Conservation (phyloP, 148 eudicot species). For the Camellia japonica region DNA sequence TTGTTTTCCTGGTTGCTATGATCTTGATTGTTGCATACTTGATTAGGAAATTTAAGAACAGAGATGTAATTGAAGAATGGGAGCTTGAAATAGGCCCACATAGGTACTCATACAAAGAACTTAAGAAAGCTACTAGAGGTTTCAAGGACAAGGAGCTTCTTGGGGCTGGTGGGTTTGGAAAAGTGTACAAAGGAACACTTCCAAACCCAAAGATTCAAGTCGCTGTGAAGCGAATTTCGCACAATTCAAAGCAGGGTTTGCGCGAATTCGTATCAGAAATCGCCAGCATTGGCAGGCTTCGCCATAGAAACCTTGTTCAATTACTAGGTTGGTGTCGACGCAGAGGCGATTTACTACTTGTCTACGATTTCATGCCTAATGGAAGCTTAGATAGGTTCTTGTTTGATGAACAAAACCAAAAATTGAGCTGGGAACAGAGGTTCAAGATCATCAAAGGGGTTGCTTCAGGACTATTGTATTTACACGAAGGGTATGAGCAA, state of each 20-base stretch:
- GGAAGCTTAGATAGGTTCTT: slow-evolving; percentile 56
- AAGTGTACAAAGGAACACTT: slow-evolving; percentile 41
- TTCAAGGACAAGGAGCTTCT: slow-evolving; percentile 37
- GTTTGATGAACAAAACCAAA: slow-evolving; percentile 16
- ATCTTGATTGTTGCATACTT: slow-evolving; percentile 13
- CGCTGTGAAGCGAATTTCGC: slow-evolving; percentile 43
- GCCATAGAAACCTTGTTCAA: slow-evolving; percentile 46
- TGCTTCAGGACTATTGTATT: slow-evolving; percentile 42
- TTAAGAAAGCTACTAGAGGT: slow-evolving; percentile 43
- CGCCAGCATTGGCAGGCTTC: slow-evolving; percentile 37
- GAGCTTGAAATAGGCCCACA: slow-evolving; percentile 46
- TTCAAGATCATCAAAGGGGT: slow-evolving; percentile 51
- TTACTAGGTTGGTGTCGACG: slow-evolving; percentile 49
- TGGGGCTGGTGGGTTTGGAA: slow-evolving; percentile 54
- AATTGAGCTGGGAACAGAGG: slow-evolving; percentile 45
- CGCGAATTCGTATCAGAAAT: slow-evolving; percentile 48
- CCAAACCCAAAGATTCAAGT: slow-evolving; percentile 26
- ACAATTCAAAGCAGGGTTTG: slow-evolving; percentile 45
- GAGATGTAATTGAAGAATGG: slow-evolving; percentile 47
- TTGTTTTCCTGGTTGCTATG: not conserved
- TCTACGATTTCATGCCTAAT: slow-evolving; percentile 66
- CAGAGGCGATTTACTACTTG: slow-evolving; percentile 43
- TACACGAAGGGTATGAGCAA: slow-evolving; percentile 63
- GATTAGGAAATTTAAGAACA: slow-evolving; percentile 18
- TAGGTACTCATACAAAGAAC: slow-evolving; percentile 35